Evolutionary conservation across 176 grass and related monocot species (phyloP), one percentile per base, ranked within the genome.

Genomic region (Otatea glauca): DNA sequence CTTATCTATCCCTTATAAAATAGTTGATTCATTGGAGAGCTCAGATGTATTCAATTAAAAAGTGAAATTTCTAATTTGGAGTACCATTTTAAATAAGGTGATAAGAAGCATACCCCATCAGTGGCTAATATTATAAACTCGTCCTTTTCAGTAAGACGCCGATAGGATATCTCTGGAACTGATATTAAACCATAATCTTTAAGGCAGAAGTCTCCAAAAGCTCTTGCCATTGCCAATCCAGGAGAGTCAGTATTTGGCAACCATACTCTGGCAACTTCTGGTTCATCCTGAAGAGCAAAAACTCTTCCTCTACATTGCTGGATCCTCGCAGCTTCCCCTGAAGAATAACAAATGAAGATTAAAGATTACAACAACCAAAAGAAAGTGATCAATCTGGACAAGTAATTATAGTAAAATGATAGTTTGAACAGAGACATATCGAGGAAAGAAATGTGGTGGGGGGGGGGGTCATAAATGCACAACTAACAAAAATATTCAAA

Each of bases 161-260:
- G 93, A 90, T 99, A 99, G 7, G 91, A 90, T 83, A 99, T 93
- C 70, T 96, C 82, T 61, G 96, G 96, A 89, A 99, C 96, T 83
- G 96, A 99, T 90, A 99, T 99, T 86, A 99, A 85, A 84, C 96
- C 96, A 87, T 99, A 99, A 86, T 96, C 92, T 87, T 99, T 99
- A 72, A 99, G 96, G 79, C 96, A 99, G 66, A 99, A 99, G 54
- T 99, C 96, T 56, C 96, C 96, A 48, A 99, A 99, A 80, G 96
- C 96, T 89, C 96, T 99, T 77, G 96, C 93, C 96, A 99, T 99
- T 56, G 93, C 96, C 85, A 99, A 81, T 74, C 96, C 96, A 84
- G 96, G 96, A 66, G 96, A 99, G 72, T 99, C 86, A 1, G 83
- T 96, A 84, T 99, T 99, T 74, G 96, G 96, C 78, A 99, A 88